Evolutionary conservation across 2,329 filamentous ascomycete species (phyloP).

Genomic region (Geosmithia morbida): DNA sequence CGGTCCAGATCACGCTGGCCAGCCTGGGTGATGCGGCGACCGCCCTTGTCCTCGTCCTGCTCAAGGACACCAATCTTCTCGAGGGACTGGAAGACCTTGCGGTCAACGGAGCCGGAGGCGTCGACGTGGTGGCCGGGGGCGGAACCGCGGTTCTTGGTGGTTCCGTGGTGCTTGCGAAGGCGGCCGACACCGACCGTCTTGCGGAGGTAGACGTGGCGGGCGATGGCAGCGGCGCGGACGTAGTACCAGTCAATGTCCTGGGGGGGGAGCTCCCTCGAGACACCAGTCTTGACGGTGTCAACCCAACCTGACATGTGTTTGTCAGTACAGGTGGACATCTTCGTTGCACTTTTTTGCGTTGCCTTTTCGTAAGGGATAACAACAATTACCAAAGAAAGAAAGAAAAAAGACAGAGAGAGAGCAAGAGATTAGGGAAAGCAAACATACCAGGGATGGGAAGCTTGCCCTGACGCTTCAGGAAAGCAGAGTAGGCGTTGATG

Average conservation of each 20-base stretch:
- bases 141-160: constrained; percentile 91
- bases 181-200: constrained; percentile 99
- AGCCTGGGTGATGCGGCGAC: constrained; percentile 92
- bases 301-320: constrained; percentile 61
- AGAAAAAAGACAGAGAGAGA: not conserved
- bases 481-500: constrained; percentile 72
- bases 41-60: constrained; percentile 96
- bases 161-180: constrained; percentile 91
- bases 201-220: constrained; percentile 97
- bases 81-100: constrained; percentile 91
- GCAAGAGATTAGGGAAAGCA: not conserved
- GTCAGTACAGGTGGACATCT: not conserved
- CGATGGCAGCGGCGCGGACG: constrained; percentile 82
- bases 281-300: constrained; percentile 97
- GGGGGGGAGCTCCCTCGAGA: constrained; percentile 92
- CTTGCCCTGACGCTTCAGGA: constrained; percentile 91
- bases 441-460: constrained; percentile 74
- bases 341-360: no score
- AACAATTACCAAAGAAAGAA: no score
- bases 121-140: constrained; percentile 90
- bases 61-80: constrained; percentile 99
- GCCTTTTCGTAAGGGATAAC: no score
- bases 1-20: constrained; percentile 99
- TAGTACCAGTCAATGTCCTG: constrained; percentile 98
- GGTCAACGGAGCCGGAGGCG: constrained; percentile 88